Evolutionary conservation across 257 asterid genomes (phyloP).

Genomic region (Striga asiatica): DNA sequence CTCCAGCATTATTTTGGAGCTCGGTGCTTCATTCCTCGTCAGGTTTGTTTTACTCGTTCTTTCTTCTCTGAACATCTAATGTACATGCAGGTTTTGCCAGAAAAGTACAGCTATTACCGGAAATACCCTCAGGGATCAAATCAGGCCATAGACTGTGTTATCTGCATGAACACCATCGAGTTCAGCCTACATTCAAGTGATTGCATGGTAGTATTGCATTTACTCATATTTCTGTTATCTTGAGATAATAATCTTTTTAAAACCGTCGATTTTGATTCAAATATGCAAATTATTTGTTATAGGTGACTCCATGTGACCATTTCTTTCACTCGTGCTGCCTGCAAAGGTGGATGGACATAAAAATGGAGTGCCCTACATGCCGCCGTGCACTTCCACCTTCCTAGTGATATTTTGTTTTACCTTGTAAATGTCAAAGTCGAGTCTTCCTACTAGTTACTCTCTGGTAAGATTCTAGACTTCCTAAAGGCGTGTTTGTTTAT

Average conservation of each 20-base stretch:
- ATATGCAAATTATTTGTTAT: not conserved
- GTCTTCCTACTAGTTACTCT: slow-evolving; percentile 26
- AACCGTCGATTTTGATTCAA: not conserved
- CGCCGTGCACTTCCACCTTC: slow-evolving; percentile 94
- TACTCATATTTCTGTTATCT: not conserved
- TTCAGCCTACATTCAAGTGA: slow-evolving; percentile 53
- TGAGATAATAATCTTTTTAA: not conserved
- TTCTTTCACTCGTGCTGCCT: slow-evolving; percentile 84
- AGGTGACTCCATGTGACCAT: slow-evolving; percentile 98
- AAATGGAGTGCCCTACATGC: slow-evolving; percentile 99
- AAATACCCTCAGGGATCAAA: slow-evolving; percentile 53
- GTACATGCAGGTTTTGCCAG: slow-evolving; percentile 71
- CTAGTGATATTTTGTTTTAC: slow-evolving; percentile 25
- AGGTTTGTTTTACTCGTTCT: slow-evolving; percentile 36
- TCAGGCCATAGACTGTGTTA: slow-evolving; percentile 70
- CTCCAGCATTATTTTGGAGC: slow-evolving; percentile 92
- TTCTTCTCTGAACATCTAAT: not conserved
- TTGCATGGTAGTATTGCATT: slow-evolving; percentile 61
- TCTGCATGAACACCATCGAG: slow-evolving; percentile 89
- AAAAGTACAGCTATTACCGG: slow-evolving; percentile 76
- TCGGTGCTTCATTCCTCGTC: slow-evolving; percentile 89
- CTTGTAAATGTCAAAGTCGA: slow-evolving; percentile 16
- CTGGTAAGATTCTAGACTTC: slow-evolving; percentile 36
- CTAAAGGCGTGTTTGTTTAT: no score
- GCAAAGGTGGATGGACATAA: slow-evolving; percentile 98